These are phyloP conservation scores for Aciculosporium take DNA, from an alignment of 2,329 filamentous ascomycete species.

Conservation along the genomic window DNA sequence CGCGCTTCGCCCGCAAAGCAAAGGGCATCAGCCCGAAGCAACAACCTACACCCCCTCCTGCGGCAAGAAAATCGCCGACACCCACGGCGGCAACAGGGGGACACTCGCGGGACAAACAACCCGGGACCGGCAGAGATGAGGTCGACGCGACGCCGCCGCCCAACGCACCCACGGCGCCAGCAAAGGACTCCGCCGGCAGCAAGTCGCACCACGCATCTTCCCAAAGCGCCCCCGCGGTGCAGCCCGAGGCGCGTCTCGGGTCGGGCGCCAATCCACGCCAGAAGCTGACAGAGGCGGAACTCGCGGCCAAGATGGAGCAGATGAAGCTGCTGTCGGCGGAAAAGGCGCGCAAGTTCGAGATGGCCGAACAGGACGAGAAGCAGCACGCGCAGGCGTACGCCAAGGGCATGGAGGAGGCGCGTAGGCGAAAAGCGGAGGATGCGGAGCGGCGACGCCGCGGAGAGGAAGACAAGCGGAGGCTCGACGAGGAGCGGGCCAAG, in stretches of 20 bases:
- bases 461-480: constrained; percentile 35
- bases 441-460: constrained; percentile 35
- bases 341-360: constrained; percentile 44
- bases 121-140: neutral
- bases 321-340: constrained; percentile 45
- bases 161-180: constrained; percentile 18
- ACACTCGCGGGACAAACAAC: neutral
- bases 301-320: constrained; percentile 44
- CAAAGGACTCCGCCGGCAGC: constrained; percentile 8
- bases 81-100: neutral
- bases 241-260: constrained; percentile 28
- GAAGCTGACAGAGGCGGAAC: constrained; percentile 45
- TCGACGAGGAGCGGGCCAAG: constrained; percentile 45
- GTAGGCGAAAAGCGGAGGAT: constrained; percentile 35
- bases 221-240: constrained; percentile 20
- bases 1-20: constrained; percentile 8
- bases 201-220: constrained; percentile 7
- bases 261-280: constrained; percentile 45
- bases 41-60: constrained; percentile 6
- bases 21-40: constrained; percentile 7
- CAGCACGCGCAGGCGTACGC: constrained; percentile 41
- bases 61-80: constrained; percentile 1
- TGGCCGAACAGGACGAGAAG: constrained; percentile 41
- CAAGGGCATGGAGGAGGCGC: constrained; percentile 40
- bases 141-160: constrained; percentile 12